A percentile compares a stretch with the other conserved stretches of the same genome.
Evolutionary conservation across 2,329 filamentous ascomycete species (phyloP).

Genomic region (Amphichorda felina): DNA sequence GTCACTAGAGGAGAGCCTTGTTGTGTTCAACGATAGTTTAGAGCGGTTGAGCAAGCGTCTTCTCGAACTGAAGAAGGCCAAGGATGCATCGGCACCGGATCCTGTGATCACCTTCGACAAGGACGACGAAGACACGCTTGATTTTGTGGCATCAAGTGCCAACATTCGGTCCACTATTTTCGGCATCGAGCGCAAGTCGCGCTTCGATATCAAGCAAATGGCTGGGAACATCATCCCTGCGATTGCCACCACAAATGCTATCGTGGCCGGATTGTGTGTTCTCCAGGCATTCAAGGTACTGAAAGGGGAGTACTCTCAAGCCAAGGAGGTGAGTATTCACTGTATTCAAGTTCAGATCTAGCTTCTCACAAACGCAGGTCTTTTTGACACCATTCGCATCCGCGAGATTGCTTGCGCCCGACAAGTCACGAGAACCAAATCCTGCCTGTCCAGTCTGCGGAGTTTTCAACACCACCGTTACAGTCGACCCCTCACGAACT

Average conservation of each 20-base stretch:
- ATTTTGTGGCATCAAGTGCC: conserved; percentile 84
- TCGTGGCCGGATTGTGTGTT: conserved; percentile 86
- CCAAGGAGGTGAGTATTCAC: conserved; percentile 52
- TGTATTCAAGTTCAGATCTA: neutral
- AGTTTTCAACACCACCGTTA: conserved; percentile 54
- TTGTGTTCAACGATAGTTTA: conserved; percentile 78
- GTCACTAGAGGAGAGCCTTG: conserved; percentile 73
- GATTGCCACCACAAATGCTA: conserved; percentile 95
- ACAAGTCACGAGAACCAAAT: conserved; percentile 53
- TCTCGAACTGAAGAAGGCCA: conserved; percentile 43
- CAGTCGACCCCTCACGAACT: conserved; percentile 57
- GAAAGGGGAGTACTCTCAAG: conserved; percentile 54
- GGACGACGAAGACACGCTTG: conserved; percentile 86
- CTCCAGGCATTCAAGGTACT: conserved; percentile 88
- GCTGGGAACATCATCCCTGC: conserved; percentile 98
- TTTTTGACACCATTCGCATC: conserved; percentile 63
- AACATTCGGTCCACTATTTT: conserved; percentile 88
- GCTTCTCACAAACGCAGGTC: conserved; percentile 31
- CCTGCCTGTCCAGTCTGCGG: conserved; percentile 76
- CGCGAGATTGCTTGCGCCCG: conserved; percentile 46
- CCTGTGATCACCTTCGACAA: conserved; percentile 85
- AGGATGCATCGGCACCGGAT: conserved; percentile 34
- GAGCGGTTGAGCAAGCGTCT: conserved; percentile 65
- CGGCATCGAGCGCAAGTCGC: conserved; percentile 74
- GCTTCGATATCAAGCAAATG: conserved; percentile 98